Evolutionary conservation across 495 filamentous ascomycete species (phyloP).

Genomic region (Talaromyces stipitatus): DNA sequence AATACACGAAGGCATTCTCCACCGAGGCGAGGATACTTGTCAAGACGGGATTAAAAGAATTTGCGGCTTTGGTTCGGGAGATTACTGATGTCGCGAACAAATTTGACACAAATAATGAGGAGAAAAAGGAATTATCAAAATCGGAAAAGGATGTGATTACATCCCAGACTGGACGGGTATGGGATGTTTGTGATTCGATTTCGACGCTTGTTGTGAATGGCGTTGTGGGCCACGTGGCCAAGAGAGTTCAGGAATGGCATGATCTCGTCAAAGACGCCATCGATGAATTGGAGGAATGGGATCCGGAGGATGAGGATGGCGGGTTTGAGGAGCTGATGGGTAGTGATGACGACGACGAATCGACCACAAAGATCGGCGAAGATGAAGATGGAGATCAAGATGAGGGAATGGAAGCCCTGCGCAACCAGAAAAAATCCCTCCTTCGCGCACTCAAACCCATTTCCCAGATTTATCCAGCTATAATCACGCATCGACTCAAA

Average conservation of each 20-base stretch:
- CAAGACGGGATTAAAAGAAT: conserved; percentile 28
- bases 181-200: conserved; percentile 65
- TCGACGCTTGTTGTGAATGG: conserved; percentile 54
- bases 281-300: conserved; percentile 79
- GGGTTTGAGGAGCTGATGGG: conserved; percentile 38
- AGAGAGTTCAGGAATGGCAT: conserved; percentile 57
- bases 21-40: conserved; percentile 36
- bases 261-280: conserved; percentile 73
- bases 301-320: conserved; percentile 52
- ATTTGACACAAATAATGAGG: conserved; percentile 11
- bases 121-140: conserved; percentile 19
- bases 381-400: conserved; percentile 9
- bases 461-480: conserved; percentile 33
- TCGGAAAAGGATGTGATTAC: conserved; percentile 32
- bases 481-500: conserved; percentile 29
- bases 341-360: conserved; percentile 27
- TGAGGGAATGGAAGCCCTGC: conserved; percentile 21
- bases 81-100: conserved; percentile 22
- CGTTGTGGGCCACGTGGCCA: conserved; percentile 51
- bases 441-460: conserved; percentile 35
- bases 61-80: conserved; percentile 27
- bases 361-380: conserved; percentile 19
- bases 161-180: conserved; percentile 39
- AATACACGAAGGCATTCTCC: conserved; percentile 52
- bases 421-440: conserved; percentile 28